Evolutionary conservation across 805 yeast genomes (phyloP).

Genomic region (Zygotorulaspora danielsina): DNA sequence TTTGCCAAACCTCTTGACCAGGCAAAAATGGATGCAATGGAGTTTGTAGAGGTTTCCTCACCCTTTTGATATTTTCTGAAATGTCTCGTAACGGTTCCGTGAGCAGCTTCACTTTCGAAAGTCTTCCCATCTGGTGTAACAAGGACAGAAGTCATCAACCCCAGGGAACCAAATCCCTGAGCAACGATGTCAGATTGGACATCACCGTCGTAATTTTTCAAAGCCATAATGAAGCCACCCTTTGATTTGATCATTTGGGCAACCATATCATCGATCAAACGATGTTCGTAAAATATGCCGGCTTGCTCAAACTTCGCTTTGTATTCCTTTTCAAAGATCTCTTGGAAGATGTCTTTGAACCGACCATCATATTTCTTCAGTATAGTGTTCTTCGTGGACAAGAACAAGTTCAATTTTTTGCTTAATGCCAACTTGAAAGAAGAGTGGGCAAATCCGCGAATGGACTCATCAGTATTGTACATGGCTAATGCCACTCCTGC

Average conservation of each 20-base stretch:
- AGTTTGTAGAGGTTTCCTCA: constrained; percentile 77
- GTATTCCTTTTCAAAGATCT: constrained; percentile 56
- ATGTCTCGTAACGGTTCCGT: constrained; percentile 85
- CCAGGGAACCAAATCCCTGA: constrained; percentile 81
- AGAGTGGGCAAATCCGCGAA: constrained; percentile 72
- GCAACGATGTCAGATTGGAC: constrained; percentile 84
- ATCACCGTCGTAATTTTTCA: constrained; percentile 84
- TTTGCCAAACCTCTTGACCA: constrained; percentile 83
- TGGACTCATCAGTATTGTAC: constrained; percentile 80
- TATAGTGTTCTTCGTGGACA: constrained; percentile 77
- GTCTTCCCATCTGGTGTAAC: constrained; percentile 83
- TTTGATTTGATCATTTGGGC: constrained; percentile 84
- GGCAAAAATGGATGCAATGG: constrained; percentile 81
- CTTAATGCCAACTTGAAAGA: constrained; percentile 70
- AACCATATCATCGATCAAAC: constrained; percentile 83
- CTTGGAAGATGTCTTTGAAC: constrained; percentile 75
- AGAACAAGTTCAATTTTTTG: constrained; percentile 58
- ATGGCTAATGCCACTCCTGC: constrained; percentile 73
- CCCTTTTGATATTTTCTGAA: constrained; percentile 79
- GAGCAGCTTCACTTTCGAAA: constrained; percentile 85
- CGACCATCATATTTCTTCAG: constrained; percentile 78
- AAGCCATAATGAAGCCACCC: constrained; percentile 77
- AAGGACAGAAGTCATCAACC: constrained; percentile 78
- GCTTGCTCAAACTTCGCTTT: constrained; percentile 51
- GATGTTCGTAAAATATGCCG: constrained; percentile 71